These are phyloP conservation scores for Stemphylium beticola DNA, from an alignment of 2,329 filamentous ascomycete species.

Conservation along the genomic window DNA sequence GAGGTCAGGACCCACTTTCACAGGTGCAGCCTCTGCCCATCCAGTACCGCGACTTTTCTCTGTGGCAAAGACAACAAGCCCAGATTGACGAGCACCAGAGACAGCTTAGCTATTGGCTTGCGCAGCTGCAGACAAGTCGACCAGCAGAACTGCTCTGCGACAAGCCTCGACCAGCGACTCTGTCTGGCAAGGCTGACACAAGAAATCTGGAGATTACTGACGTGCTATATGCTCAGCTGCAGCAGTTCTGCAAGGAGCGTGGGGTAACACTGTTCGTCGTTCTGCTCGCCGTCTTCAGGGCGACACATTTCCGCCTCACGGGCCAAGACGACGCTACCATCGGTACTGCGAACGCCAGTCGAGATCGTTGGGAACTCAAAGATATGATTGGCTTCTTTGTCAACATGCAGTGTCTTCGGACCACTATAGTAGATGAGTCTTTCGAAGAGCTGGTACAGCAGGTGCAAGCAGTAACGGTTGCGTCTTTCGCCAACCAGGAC, in stretches of 20 bases:
- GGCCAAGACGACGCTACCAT: slow-evolving; percentile 12
- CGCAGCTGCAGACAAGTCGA: not conserved
- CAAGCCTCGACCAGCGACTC: not conserved
- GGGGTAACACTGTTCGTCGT: slow-evolving; percentile 5
- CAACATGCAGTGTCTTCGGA: slow-evolving; percentile 16
- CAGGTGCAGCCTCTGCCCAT: not conserved
- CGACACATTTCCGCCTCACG: slow-evolving; percentile 12
- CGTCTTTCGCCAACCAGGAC: not conserved
- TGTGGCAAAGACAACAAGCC: not conserved
- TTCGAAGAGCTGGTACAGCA: slow-evolving; percentile 10
- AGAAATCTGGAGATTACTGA: not conserved
- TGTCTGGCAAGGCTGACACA: not conserved
- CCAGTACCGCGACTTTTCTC: slow-evolving; percentile 4
- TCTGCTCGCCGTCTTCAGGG: slow-evolving; percentile 10
- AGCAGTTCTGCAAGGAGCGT: not conserved
- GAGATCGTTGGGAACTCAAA: slow-evolving; percentile 5
- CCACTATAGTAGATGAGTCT: slow-evolving; percentile 1
- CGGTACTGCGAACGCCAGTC: slow-evolving; percentile 9
- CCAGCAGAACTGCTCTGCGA: slow-evolving; percentile 7
- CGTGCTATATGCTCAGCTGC: not conserved
- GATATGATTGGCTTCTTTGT: slow-evolving; percentile 22
- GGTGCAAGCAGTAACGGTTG: not conserved
- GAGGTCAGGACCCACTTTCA: not conserved
- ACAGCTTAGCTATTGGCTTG: not conserved
- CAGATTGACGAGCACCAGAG: not conserved